Base-by-base conservation (phyloP, 108 stramenopile genomes). In the Stephanodiscus triporus region DNA sequence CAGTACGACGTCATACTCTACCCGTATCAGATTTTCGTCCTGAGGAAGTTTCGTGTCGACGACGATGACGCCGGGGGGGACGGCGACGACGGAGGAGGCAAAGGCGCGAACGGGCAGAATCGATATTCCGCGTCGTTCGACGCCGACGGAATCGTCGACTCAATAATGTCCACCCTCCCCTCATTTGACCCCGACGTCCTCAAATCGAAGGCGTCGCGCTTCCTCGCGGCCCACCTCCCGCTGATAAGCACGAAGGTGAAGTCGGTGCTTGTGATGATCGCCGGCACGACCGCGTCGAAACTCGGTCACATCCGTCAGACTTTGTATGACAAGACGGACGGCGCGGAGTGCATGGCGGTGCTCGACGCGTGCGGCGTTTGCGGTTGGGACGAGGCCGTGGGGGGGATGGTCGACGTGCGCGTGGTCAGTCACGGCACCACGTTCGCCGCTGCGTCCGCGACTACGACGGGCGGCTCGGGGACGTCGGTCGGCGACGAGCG, bases 301-400 rank as follows among this genome's bases (percentile, higher is more conserved):
- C 72, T 95, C 38, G 95, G 92, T 59, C 85, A 91, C 20, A 95
- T 95, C 61, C 88, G 95, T 6, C 95, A 95, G 68, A 84, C 87
- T 1, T 66, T 95, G 40, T 95, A 93, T 66, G 95, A 95, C 68
- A 93, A 91, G 53, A 95, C 95, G 2, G 91, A 93, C 63, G 95
- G 95, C 2, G 68, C 76, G 10, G 90, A 95, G 55, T 88, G 89
- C 62, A 77, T 77, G 69, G 63, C 67, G 65, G 43, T 43, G 16
- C 69, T 92, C 48, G 73, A 84, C 60, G 63, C 47, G 11, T 82
- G 81, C 48, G 87, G 86, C 7, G 60, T 88, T 20, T 88, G 89
- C 65, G 72, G 76, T 1, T 95, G 95, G 95, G 89, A 91, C 19
- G 92, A 92, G 26, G 95, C 95, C n/a, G 85, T 92, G 13, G 50